Base-by-base conservation (phyloP, 352 stramenopile species). In the Thalassiosira exigua region DNA sequence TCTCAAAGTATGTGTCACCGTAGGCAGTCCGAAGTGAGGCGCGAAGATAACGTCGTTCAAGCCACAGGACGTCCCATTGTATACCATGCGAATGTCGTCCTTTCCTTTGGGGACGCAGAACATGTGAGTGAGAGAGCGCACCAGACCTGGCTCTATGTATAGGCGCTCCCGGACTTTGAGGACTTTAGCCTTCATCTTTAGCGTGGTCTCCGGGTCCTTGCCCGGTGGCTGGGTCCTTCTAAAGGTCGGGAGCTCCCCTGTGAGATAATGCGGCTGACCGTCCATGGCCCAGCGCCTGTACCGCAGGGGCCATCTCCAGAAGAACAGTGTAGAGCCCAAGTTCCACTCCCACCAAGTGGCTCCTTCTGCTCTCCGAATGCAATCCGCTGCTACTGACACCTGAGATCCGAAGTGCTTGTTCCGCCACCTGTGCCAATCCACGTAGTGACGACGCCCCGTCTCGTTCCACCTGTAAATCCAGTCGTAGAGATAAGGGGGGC, bases 21-120 rank as follows among this genome's bases (percentile, higher is more conserved):
- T 77, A 0, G 76, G 62, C 3, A 84, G 26, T 4, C 64, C 22
- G 62, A 84, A 84, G 11, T 68, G 58, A 3, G 69, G 69, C 4
- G 70, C 69, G 19, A 32, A 84, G 1, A 84, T 9, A 2, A 11
- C n/a, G 5, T 69, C 54, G 30, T 85, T 85, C 9, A 85, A 17
- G 0, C 70, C 70, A 27, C 19, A 75, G 0, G 30, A 41, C 1
- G 76, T 80, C 0, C 75, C 68, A 53, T 83, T 67, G 52, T 77
- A 84, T 1, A 81, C 77, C 59, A 85, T 81, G 2, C 65, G 19
- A 14, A 85, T 75, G 39, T 84, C 69, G 14, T 39, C 26, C n/a
- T 42, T 4, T 3, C 64, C 62, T 27, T 81, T 81, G 24, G 56
- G 64, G 3, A 81, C 72, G 54, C 69, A 24, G 17, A 78, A 67